Evolutionary conservation across 31 red algal species (phyloP).

Genomic region (Porphyra umbilicalis): DNA sequence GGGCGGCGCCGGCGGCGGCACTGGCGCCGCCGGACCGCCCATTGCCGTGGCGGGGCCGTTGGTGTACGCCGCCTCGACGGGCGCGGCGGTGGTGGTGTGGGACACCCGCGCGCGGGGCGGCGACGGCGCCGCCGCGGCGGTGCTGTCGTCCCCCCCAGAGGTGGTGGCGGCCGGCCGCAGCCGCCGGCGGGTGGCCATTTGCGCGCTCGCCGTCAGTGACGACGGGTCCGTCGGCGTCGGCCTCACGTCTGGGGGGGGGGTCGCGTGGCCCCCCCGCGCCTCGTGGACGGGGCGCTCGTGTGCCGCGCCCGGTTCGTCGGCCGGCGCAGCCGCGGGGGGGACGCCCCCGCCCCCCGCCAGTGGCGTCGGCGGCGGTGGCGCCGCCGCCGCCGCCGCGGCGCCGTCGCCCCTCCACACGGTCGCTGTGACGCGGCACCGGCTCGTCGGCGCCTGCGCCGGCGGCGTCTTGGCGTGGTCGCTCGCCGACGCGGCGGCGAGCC

Average conservation of each 20-base stretch:
- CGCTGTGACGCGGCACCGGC: not conserved
- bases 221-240: not conserved
- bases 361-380: not conserved
- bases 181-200: not conserved
- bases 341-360: not conserved
- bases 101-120: not conserved
- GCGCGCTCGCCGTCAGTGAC: not conserved
- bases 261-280: not conserved
- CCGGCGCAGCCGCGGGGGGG: not conserved
- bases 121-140: not conserved
- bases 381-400: not conserved
- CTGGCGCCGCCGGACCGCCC: not conserved
- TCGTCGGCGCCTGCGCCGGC: not conserved
- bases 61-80: not conserved
- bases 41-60: not conserved
- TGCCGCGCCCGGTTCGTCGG: not conserved
- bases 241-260: not conserved
- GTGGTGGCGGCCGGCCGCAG: not conserved
- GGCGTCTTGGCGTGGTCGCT: not conserved
- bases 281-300: not conserved
- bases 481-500: not conserved
- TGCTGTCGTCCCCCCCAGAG: not conserved
- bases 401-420: not conserved
- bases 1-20: not conserved
- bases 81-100: not conserved